These are phyloP conservation scores for Leishmania mexicana DNA, from an alignment of 208 protist genomes.

Conservation along the genomic window DNA sequence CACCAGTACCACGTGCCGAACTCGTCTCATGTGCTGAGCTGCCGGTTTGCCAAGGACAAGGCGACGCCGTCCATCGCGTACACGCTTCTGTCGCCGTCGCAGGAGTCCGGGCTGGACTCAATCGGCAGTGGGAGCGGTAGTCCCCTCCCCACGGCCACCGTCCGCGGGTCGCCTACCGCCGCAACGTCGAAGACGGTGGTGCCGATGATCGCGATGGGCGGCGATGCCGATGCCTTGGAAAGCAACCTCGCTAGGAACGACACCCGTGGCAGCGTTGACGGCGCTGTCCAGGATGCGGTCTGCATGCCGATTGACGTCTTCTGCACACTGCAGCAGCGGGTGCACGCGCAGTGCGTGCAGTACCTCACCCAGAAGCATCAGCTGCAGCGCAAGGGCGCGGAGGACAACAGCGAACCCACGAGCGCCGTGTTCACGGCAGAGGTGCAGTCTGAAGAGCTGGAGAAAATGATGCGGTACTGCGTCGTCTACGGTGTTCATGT, in stretches of 20 bases:
- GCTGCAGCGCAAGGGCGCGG: background rate
- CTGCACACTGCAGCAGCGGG: constrained; percentile 20
- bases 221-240: background rate
- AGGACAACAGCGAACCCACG: background rate
- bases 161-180: background rate
- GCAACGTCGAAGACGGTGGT: background rate
- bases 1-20: constrained; percentile 16
- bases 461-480: constrained; percentile 18
- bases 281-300: constrained; percentile 1
- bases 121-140: background rate
- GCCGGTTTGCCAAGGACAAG: constrained; percentile 59
- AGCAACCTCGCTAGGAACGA: background rate
- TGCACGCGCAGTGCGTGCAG: constrained; percentile 7
- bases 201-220: background rate
- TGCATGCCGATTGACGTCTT: constrained; percentile 31
- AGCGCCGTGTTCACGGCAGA: background rate
- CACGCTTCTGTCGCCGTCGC: background rate
- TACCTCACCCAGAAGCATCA: constrained; percentile 4
- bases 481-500: constrained; percentile 30
- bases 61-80: constrained; percentile 60
- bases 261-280: background rate
- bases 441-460: constrained; percentile 1
- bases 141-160: background rate
- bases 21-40: constrained; percentile 37
- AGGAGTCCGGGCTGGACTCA: background rate